Conservation (phyloP, 1,139 yeast genomes). For the Pichia sp. region DNA sequence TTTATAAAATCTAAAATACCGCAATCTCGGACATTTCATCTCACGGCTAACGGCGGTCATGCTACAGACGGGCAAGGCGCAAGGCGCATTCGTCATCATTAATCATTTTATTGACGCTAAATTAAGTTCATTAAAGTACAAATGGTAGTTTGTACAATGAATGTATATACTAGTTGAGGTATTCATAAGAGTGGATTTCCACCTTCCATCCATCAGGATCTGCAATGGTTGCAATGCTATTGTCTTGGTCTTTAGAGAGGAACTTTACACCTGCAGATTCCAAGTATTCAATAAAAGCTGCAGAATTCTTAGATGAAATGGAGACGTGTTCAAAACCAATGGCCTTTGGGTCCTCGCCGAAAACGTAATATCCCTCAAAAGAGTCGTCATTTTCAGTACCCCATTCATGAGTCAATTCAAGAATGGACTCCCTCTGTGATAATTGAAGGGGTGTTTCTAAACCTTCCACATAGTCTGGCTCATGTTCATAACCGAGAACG, state of each 20-base stretch:
- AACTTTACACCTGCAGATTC: conserved; percentile 35
- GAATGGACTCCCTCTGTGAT: conserved; percentile 51
- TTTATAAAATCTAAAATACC: too few species aligned
- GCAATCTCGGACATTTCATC: too few species aligned
- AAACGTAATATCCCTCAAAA: conserved; percentile 59
- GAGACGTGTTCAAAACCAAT: conserved; percentile 88
- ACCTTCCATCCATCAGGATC: conserved; percentile 95
- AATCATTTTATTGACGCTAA: too few species aligned
- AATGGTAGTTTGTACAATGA: neutral
- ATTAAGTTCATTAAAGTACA: neutral
- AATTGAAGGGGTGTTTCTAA: conserved; percentile 28
- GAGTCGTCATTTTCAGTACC: conserved; percentile 79
- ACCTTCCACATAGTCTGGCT: conserved; percentile 28
- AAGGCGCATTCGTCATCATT: too few species aligned
- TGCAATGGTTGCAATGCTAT: conserved; percentile 65
- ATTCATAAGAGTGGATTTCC: conserved; percentile 50
- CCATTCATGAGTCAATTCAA: conserved; percentile 92
- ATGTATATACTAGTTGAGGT: conserved; percentile 19
- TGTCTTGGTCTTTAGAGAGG: conserved; percentile 37
- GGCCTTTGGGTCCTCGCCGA: conserved; percentile 77
- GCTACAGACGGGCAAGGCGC: too few species aligned
- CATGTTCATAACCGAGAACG: conserved; percentile 66
- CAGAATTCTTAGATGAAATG: conserved; percentile 63
- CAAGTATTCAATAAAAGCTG: conserved; percentile 35
- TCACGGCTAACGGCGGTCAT: too few species aligned